phyloP scores from a whole-genome alignment of 768 basidiomycete genomes.

The Suillus fuscotomentosus region DNA sequence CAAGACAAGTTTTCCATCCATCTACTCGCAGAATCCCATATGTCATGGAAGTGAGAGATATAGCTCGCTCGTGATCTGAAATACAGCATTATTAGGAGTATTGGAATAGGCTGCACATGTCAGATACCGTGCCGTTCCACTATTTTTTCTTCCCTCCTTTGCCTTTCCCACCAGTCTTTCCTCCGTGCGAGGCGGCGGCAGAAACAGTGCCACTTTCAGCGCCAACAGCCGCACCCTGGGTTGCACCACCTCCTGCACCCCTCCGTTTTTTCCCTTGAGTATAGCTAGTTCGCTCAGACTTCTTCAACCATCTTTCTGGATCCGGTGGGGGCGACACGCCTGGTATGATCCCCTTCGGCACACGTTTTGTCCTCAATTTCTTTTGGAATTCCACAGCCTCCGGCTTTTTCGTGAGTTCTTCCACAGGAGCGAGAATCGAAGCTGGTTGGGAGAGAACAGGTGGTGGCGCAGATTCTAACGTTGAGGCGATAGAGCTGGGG shows the following conservation, averaged over 20 bases:
- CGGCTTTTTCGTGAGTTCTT: slow-evolving; percentile 33
- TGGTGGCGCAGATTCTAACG: slow-evolving; percentile 62
- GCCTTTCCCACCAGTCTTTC: slow-evolving; percentile 37
- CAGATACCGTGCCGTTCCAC: neutral
- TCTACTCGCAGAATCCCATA: neutral
- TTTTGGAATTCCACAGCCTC: slow-evolving; percentile 36
- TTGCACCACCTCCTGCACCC: slow-evolving; percentile 58
- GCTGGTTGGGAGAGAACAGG: slow-evolving; percentile 41
- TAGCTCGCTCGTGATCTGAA: neutral
- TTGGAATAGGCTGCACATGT: neutral
- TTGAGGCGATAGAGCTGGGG: slow-evolving; percentile 46
- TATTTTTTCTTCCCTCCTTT: slow-evolving; percentile 75
- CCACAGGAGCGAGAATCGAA: slow-evolving; percentile 23
- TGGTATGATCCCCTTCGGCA: slow-evolving; percentile 73
- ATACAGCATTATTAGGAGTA: neutral
- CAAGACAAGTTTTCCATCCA: neutral
- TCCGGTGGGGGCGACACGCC: slow-evolving; percentile 83
- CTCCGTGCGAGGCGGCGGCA: slow-evolving; percentile 24
- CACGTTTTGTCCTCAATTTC: slow-evolving; percentile 61
- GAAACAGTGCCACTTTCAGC: slow-evolving; percentile 21
- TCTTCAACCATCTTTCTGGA: slow-evolving; percentile 88
- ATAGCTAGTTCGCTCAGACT: slow-evolving; percentile 70
- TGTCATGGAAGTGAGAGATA: neutral
- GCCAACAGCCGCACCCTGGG: slow-evolving; percentile 52
- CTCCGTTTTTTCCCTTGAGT: slow-evolving; percentile 49